Conservation (phyloP, 169 alveolate genomes). For the Pseudocohnilembus persalinus region DNA sequence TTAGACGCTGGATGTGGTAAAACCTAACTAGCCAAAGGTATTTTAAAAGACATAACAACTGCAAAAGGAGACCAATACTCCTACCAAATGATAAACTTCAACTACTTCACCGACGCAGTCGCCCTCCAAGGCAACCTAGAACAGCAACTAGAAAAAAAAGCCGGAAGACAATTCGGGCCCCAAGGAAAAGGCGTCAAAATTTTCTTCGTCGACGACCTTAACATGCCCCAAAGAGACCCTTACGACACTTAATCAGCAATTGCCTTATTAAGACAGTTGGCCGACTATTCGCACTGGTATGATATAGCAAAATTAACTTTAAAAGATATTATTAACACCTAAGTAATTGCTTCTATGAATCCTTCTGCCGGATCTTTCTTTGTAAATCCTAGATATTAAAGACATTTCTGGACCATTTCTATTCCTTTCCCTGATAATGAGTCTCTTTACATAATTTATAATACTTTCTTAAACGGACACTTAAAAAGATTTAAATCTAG, state of each 20-base stretch:
- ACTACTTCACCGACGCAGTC: slow-evolving; percentile 93
- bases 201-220: slow-evolving; percentile 95
- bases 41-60: slow-evolving; percentile 70
- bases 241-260: slow-evolving; percentile 95
- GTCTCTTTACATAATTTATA: slow-evolving; percentile 91
- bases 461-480: slow-evolving; percentile 91
- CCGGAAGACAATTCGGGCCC: slow-evolving; percentile 95
- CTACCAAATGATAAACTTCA: slow-evolving; percentile 86
- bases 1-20: slow-evolving; percentile 94
- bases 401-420: slow-evolving; percentile 95
- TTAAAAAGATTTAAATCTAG: slow-evolving; percentile 88
- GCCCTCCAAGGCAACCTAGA: slow-evolving; percentile 88
- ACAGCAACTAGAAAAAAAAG: slow-evolving; percentile 93
- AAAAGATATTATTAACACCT: slow-evolving; percentile 92
- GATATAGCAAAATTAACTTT: slow-evolving; percentile 89
- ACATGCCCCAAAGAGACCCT: slow-evolving; percentile 95
- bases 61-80: slow-evolving; percentile 79
- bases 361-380: slow-evolving; percentile 95
- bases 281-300: slow-evolving; percentile 93
- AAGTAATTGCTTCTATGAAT: slow-evolving; percentile 92
- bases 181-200: slow-evolving; percentile 92
- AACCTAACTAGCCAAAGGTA: slow-evolving; percentile 90
- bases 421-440: slow-evolving; percentile 94
- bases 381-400: slow-evolving; percentile 91
- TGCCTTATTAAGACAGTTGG: slow-evolving; percentile 91